phyloP scores from a whole-genome alignment of 768 basidiomycete genomes.

The Collybiopsis luxurians region DNA sequence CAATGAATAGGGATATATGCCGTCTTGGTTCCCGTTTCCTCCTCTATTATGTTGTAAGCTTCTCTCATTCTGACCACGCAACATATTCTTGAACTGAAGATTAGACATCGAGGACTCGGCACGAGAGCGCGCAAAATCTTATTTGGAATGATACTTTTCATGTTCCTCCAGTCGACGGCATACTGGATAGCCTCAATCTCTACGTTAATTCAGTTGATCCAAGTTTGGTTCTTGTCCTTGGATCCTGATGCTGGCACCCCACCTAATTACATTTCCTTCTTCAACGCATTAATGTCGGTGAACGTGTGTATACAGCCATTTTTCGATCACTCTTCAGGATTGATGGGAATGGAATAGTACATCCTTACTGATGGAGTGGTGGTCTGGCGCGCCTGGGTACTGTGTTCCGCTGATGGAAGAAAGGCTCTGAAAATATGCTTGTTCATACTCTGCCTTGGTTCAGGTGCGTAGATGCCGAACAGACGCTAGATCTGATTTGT shows the following conservation, averaged over 20 bases:
- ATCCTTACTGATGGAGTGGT: conserved; percentile 5
- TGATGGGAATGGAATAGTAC: not conserved
- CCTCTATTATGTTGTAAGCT: conserved; percentile 2
- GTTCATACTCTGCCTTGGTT: not conserved
- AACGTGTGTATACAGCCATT: not conserved
- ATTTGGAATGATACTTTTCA: conserved; percentile 3
- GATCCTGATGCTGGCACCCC: not conserved
- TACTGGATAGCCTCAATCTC: conserved; percentile 3
- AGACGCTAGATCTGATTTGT: too few relatives aligned
- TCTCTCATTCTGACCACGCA: not conserved
- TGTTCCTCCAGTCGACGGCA: not conserved
- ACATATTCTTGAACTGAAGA: not conserved
- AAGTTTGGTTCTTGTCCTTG: not conserved
- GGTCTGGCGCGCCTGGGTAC: conserved; percentile 7
- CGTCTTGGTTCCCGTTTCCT: not conserved
- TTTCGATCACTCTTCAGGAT: too few relatives aligned
- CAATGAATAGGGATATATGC: conserved; percentile 3
- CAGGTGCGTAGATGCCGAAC: not conserved
- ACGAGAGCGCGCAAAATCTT: conserved; percentile 3
- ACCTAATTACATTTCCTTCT: not conserved
- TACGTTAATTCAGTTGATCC: not conserved
- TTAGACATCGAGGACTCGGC: not conserved
- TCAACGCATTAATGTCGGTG: not conserved
- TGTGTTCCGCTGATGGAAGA: not conserved
- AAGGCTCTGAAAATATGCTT: not conserved